Evolutionary conservation across 2,329 filamentous ascomycete genomes (phyloP).

Genomic region (Microdochium bolleyi): DNA sequence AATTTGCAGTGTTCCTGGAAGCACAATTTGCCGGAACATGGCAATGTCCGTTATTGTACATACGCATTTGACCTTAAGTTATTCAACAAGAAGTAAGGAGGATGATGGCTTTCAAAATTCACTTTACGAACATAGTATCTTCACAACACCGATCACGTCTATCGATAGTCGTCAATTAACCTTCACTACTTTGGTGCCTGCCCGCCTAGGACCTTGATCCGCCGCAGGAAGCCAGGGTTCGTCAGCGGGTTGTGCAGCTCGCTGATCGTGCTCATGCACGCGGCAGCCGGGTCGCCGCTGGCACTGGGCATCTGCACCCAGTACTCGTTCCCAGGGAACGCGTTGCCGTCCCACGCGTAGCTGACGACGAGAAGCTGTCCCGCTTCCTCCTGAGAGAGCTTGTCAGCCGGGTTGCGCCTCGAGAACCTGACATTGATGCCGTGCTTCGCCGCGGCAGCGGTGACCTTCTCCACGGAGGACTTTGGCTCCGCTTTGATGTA

Average conservation of each 20-base stretch:
- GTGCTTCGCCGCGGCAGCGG: background rate
- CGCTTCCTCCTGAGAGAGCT: constrained; percentile 7
- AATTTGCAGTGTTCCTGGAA: too few species aligned
- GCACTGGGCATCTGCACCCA: constrained; percentile 13
- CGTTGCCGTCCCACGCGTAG: constrained; percentile 24
- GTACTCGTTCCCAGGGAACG: constrained; percentile 24
- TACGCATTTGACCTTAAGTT: too few species aligned
- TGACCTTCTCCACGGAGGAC: background rate
- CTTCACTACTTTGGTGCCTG: background rate
- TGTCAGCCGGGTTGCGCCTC: constrained; percentile 14
- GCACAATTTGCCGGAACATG: too few species aligned
- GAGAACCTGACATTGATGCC: constrained; percentile 13
- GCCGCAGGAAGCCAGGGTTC: constrained; percentile 15
- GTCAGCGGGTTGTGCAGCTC: constrained; percentile 22
- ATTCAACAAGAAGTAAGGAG: too few species aligned
- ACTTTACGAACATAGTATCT: too few species aligned
- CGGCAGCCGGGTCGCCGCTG: constrained; percentile 22
- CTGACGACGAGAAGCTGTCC: constrained; percentile 18
- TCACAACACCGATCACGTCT: too few species aligned
- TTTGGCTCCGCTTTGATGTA: constrained; percentile 6
- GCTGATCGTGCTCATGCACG: constrained; percentile 22
- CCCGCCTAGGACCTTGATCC: constrained; percentile 11
- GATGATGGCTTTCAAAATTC: too few species aligned
- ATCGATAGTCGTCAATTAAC: too few species aligned
- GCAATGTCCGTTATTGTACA: too few species aligned